These are phyloP conservation scores for Xylariaceae sp. DNA, from an alignment of 2,329 filamentous ascomycete genomes.

Conservation along the genomic window DNA sequence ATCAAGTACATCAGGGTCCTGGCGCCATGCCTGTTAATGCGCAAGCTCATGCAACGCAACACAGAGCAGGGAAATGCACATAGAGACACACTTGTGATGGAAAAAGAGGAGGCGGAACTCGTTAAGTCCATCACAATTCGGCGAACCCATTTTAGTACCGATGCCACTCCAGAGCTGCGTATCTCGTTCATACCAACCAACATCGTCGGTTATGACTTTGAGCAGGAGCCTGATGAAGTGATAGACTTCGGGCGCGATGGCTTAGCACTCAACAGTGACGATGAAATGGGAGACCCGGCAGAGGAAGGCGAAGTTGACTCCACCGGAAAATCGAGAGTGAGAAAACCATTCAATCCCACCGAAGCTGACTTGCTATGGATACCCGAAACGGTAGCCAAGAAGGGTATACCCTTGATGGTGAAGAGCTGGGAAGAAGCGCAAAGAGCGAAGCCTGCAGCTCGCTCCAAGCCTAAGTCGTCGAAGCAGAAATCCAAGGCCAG, in stretches of 20 bases:
- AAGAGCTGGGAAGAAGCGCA: constrained; percentile 57
- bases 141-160: constrained; percentile 68
- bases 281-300: constrained; percentile 50
- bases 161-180: constrained; percentile 71
- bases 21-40: constrained; percentile 68
- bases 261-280: constrained; percentile 61
- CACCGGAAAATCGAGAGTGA: constrained; percentile 27
- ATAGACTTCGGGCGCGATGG: constrained; percentile 49
- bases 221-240: constrained; percentile 63
- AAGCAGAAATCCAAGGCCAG: constrained; percentile 22
- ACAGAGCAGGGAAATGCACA: constrained; percentile 27
- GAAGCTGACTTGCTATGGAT: constrained; percentile 66
- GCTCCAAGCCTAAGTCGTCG: constrained; percentile 26
- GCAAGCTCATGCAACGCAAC: constrained; percentile 48
- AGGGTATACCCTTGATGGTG: constrained; percentile 62
- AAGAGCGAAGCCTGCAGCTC: constrained; percentile 29
- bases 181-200: constrained; percentile 72
- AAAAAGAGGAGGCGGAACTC: constrained; percentile 48
- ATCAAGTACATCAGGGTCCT: constrained; percentile 80
- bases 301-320: constrained; percentile 27
- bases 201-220: constrained; percentile 73
- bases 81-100: constrained; percentile 34
- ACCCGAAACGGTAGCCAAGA: constrained; percentile 57
- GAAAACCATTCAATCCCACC: constrained; percentile 59
- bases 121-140: constrained; percentile 64